Percentiles rank a stretch among this genome's conserved stretches.
These are phyloP conservation scores for Collybia sp. DNA, from an alignment of 768 basidiomycete genomes.

Conservation along the genomic window DNA sequence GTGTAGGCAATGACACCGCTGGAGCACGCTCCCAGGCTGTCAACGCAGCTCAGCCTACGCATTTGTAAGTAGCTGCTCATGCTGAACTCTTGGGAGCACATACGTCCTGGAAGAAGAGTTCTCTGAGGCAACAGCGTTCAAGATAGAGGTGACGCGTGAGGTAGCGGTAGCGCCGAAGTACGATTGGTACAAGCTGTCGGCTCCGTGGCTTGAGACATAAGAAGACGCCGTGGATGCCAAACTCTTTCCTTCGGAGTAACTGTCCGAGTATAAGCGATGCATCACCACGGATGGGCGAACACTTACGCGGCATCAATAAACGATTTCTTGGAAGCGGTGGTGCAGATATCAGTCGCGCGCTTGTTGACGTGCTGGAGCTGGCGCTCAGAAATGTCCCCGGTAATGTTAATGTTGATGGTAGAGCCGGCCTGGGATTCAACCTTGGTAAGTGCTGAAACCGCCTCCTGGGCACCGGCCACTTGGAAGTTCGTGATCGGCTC, in stretches of 20 bases:
- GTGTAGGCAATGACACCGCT: slow-evolving; percentile 40
- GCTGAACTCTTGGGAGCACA: slow-evolving; percentile 3
- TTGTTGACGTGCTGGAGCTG: slow-evolving; percentile 20
- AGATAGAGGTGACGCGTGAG: slow-evolving; percentile 23
- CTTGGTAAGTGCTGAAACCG: slow-evolving; percentile 13
- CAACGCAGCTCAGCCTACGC: slow-evolving; percentile 33
- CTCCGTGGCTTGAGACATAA: slow-evolving; percentile 30
- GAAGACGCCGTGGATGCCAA: slow-evolving; percentile 24
- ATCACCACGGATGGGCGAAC: not conserved
- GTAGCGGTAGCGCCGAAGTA: slow-evolving; percentile 33
- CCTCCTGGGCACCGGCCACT: slow-evolving; percentile 13
- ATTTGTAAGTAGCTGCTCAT: not conserved
- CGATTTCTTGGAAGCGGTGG: slow-evolving; percentile 20
- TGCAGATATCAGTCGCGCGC: slow-evolving; percentile 32
- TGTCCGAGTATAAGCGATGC: slow-evolving; percentile 3
- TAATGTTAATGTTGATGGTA: slow-evolving; percentile 26
- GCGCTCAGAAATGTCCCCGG: slow-evolving; percentile 25
- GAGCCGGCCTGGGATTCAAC: slow-evolving; percentile 15
- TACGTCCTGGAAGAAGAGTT: slow-evolving; percentile 31
- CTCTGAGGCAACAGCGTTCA: slow-evolving; percentile 33
- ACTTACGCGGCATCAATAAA: slow-evolving; percentile 33
- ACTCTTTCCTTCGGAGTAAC: slow-evolving; percentile 30
- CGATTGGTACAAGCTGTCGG: slow-evolving; percentile 30
- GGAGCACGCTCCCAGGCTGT: slow-evolving; percentile 28
- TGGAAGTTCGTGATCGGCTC: slow-evolving; percentile 31